These are phyloP conservation scores for Nigrospora sphaerica DNA, from an alignment of 2,329 filamentous ascomycete species.

Conservation along the genomic window DNA sequence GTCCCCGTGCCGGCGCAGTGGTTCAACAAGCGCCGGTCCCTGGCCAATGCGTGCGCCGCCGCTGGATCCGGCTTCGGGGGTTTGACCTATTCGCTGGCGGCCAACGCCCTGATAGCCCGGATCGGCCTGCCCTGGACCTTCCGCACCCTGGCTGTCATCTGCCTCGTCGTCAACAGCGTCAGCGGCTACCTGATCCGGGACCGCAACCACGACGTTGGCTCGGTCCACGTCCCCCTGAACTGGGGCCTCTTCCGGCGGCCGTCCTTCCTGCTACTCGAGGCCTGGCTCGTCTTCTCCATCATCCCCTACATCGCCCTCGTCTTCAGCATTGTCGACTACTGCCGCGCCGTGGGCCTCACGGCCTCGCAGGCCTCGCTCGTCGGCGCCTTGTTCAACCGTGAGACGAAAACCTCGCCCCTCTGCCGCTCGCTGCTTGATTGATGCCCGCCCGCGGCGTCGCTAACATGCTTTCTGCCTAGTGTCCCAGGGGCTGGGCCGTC, in stretches of 20 bases:
- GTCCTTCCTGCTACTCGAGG: conserved; percentile 58
- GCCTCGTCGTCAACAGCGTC: conserved; percentile 41
- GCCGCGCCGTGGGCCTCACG: conserved; percentile 57
- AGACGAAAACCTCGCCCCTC: conserved; percentile 25
- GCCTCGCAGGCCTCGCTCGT: conserved; percentile 62
- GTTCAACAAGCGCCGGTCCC: conserved; percentile 61
- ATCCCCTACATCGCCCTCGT: conserved; percentile 71
- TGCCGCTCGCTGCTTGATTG: not conserved
- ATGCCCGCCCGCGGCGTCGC: not conserved
- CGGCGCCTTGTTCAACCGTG: conserved; percentile 65
- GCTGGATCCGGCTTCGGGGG: conserved; percentile 73
- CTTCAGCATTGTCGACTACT: conserved; percentile 70
- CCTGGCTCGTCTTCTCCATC: conserved; percentile 65
- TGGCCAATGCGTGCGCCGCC: conserved; percentile 62
- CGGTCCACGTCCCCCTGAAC: conserved; percentile 62
- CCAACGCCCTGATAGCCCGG: conserved; percentile 60
- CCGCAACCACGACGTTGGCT: conserved; percentile 63
- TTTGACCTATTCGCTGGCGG: conserved; percentile 58
- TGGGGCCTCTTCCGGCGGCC: conserved; percentile 49
- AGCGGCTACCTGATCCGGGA: conserved; percentile 61
- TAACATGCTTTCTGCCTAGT: conserved; percentile 18
- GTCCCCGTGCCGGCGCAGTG: conserved; percentile 66
- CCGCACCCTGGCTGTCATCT: conserved; percentile 34
- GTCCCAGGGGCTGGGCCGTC: conserved; percentile 60
- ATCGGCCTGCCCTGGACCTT: conserved; percentile 57